Evolutionary conservation across 2,329 filamentous ascomycete genomes (phyloP), one percentile per base, ranked within the genome.

Genomic region (Claviceps sp.): DNA sequence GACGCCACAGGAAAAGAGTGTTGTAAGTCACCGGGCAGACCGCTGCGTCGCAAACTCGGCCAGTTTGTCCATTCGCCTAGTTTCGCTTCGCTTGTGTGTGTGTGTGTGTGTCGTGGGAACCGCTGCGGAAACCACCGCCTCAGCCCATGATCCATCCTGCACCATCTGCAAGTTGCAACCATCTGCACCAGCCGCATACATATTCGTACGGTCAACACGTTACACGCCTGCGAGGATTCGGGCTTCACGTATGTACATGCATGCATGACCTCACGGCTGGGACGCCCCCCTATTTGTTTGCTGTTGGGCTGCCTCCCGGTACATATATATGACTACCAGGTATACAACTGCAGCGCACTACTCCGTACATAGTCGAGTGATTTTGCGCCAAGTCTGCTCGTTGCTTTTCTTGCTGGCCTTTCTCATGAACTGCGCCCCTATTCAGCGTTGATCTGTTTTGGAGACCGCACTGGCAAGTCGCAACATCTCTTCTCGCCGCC

Each of bases 181-280:
- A 30, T 30, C 30, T 34, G 30, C 30, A 34, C 26, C 26, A 10
- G 8, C 26, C 26, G 26, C 26, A 30, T 26, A 7, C 24, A 26
- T 30, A 30, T 30, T 10, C 26, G 26, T 30, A 8, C 30, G 30
- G 26, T 10, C 30, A 34, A 11, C 30, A 34, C 7, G 26, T 30
- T 30, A 30, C 26, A 30, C 10, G 30, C 10, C 30, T 34, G 30
- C 10, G 30, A 34, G 30, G 30, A 34, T 34, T 11, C 10, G 30
- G 30, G 30, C 30, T 34, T 34, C 30, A 34, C 30, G 30, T 34
- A 34, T 34, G 19, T 39, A 41, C 38, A 26, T 38, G 37, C n/a
- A 39, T 48, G 50, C 50, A 38, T 47, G 39, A 52, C 22, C 50
- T 48, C 40, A 50, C 34, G 16, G 13, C 48, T 39, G 41, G 10